A percentile compares a stretch with the other conserved stretches of the same genome.
Conservation (phyloP, 2,329 filamentous ascomycete genomes). For the Neofusicoccum cordaticola region DNA sequence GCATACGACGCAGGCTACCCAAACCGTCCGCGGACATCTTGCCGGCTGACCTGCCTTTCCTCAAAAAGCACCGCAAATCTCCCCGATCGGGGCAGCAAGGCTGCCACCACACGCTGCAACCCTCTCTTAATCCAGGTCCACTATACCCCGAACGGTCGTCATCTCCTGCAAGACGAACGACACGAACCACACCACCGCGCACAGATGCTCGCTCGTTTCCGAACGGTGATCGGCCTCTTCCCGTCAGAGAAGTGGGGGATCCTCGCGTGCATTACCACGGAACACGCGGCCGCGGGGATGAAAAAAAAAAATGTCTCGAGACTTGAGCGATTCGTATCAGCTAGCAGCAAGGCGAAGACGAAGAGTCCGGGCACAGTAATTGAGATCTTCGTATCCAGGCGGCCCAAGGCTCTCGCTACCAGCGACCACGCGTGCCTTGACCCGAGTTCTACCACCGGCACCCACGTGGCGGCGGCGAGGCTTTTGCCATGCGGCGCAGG, state of each 20-base stretch:
- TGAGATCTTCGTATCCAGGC: neutral
- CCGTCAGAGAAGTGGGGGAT: neutral
- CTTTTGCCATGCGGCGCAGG: neutral
- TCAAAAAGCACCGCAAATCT: neutral
- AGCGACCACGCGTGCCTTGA: neutral
- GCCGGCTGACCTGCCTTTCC: neutral
- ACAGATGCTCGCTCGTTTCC: slow-evolving; percentile 1
- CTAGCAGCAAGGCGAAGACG: neutral
- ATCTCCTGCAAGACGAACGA: neutral
- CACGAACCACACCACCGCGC: neutral
- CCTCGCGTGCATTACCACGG: neutral
- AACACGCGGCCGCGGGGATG: neutral
- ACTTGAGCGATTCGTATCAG: neutral
- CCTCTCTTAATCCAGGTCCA: neutral
- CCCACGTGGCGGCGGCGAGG: slow-evolving; percentile 7
- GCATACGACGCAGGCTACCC: neutral
- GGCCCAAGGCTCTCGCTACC: neutral
- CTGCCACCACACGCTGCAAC: slow-evolving; percentile 5
- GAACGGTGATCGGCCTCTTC: neutral
- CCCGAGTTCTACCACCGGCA: neutral
- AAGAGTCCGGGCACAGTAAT: neutral
- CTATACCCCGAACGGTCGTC: neutral
- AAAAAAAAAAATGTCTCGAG: neutral
- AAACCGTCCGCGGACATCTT: neutral
- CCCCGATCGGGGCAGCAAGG: neutral